Evolutionary conservation across 2,329 filamentous ascomycete genomes (phyloP), one percentile per base, ranked within the genome.

Genomic region (Graphium sp.): DNA sequence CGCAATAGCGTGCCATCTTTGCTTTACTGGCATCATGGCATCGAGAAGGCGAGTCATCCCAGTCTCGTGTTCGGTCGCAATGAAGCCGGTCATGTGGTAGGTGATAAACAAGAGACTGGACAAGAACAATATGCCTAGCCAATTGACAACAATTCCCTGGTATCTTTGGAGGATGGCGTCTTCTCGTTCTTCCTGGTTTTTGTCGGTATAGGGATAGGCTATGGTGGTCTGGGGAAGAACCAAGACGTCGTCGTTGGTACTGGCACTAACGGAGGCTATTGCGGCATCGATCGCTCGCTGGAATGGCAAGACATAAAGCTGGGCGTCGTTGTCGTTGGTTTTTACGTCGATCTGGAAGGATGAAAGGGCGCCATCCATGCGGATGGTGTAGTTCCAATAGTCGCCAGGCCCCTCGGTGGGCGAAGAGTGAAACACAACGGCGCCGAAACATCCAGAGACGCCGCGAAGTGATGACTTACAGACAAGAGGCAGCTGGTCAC

Each of bases 21-120:
- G 63, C 31, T 64, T 62, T 31, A 80, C 80, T 1, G 81, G 77
- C 61, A 89, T 85, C 82, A 92, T 93, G 31, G 82, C 77, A 50
- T 94, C 85, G 24, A 94, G 71, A 17, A 94, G 60, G 36, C 84
- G 80, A 5, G 81, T 81, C 66, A 93, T 89, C 33, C 84, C 85
- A 11, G 73, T 60, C 54, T 94, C 85, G 32, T 85, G 63, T 52
- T 94, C 85, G 2, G 74, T 72, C 6, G 85, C 84, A 46, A 92
- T 75, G 41, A 85, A 73, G 7, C 85, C 85, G 1, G 82, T 81
- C 32, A 92, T 59, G 42, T 94, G 84, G 46, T 93, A 94, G 21
- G 75, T 76, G 16, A 93, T 67, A 31, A 81, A 82, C 25, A 89
- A 73, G 31, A 89, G 65, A 13, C 74, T 77, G 28, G 84, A 69